Conservation (phyloP, 164 flowering plant genomes). For the Annona cherimola region DNA sequence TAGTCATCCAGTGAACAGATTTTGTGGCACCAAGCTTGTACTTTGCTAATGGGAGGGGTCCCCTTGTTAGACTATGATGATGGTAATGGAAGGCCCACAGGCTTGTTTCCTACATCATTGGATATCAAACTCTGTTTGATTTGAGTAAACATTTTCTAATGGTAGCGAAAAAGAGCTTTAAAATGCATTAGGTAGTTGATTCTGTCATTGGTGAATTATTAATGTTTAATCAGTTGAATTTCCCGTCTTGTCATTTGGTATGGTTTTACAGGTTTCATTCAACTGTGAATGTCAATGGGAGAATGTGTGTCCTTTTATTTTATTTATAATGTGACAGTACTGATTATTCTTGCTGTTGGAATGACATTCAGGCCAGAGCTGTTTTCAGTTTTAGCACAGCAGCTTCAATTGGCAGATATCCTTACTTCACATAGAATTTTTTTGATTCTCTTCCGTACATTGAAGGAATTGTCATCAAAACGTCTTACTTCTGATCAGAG, state of each 20-base stretch:
- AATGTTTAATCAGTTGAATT: background rate
- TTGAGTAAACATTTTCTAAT: background rate
- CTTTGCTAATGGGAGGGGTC: too few relatives aligned
- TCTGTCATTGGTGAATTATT: background rate
- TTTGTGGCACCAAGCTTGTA: too few relatives aligned
- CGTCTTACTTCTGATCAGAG: slow-evolving; percentile 80
- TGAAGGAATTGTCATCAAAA: slow-evolving; percentile 93
- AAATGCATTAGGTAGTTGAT: background rate
- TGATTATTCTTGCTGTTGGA: background rate
- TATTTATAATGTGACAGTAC: background rate
- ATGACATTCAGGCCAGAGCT: slow-evolving; percentile 73
- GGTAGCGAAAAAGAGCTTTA: background rate
- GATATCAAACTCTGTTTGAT: background rate
- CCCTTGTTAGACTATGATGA: too few relatives aligned
- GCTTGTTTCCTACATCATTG: background rate
- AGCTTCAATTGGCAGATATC: slow-evolving; percentile 77
- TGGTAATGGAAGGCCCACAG: too few relatives aligned
- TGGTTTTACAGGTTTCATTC: background rate
- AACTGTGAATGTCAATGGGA: background rate
- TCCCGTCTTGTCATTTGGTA: background rate
- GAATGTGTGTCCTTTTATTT: background rate
- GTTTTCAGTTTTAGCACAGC: slow-evolving; percentile 66
- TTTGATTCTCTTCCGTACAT: slow-evolving; percentile 75
- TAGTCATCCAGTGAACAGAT: too few relatives aligned
- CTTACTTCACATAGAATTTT: slow-evolving; percentile 80